phyloP scores from a whole-genome alignment of 2,329 filamentous ascomycete species.

The Pestalotiopsis fici region DNA sequence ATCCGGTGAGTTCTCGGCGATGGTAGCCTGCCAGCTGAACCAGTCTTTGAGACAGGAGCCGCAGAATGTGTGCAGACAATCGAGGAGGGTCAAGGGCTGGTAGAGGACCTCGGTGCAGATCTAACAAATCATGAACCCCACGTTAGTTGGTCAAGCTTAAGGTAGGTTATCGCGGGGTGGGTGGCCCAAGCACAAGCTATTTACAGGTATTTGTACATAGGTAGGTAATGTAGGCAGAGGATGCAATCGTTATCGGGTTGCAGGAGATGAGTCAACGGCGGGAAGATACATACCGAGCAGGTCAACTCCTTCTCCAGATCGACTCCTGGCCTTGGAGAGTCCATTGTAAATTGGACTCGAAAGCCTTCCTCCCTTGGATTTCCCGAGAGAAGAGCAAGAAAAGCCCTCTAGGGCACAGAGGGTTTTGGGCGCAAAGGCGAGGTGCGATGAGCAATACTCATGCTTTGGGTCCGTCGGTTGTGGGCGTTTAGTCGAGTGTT shows the following conservation, averaged over 20 bases:
- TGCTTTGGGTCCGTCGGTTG: background rate
- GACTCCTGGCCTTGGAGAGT: constrained; percentile 50
- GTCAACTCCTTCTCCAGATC: constrained; percentile 93
- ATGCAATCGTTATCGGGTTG: background rate
- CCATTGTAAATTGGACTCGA: constrained; percentile 38
- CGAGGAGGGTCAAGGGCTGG: constrained; percentile 86
- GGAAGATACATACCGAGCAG: constrained; percentile 73
- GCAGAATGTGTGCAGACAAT: constrained; percentile 95
- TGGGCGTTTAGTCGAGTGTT: background rate
- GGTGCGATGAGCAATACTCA: background rate
- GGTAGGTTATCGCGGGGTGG: background rate
- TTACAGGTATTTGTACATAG: constrained; percentile 9
- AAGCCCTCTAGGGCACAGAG: constrained; percentile 1
- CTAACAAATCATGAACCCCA: constrained; percentile 46
- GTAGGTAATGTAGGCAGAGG: constrained; percentile 11
- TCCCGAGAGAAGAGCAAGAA: background rate
- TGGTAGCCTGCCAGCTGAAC: constrained; percentile 79
- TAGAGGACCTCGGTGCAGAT: constrained; percentile 96
- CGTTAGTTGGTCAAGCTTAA: constrained; percentile 8
- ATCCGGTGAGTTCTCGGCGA: constrained; percentile 51
- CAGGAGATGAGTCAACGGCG: constrained; percentile 10
- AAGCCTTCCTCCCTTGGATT: background rate
- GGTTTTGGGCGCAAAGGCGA: background rate
- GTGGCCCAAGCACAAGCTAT: background rate
- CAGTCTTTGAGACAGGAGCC: constrained; percentile 94